Base-by-base conservation (phyloP, 2,329 filamentous ascomycete genomes). In the Calonectria naviculata region DNA sequence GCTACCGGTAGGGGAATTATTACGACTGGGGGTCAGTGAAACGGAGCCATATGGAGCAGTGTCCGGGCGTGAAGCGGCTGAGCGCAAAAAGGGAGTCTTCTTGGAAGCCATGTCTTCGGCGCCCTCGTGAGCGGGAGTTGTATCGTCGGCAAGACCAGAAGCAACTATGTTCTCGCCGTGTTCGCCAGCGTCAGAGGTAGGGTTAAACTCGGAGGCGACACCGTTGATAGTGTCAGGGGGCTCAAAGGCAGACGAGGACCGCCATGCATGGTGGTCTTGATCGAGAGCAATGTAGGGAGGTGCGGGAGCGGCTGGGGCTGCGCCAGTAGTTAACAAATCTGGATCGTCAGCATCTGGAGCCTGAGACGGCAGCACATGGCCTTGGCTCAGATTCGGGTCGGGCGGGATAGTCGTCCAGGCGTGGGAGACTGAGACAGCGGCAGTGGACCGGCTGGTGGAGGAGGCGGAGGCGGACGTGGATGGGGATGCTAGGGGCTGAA, bases 1-100 rank as follows among this genome's bases (percentile, higher is more conserved):
- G 76, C 78, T 82, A 19, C 80, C 81, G 28, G 78, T 78, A n/a
- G 82, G 80, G 13, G 83, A 84, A 36, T 75, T 78, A 49, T 83
- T 81, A 67, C 80, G 80, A 69, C 79, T 82, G 21, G 82, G 81
- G 19, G 83, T 78, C 52, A 80, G 74, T 49, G 80, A 80, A 15
- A 85, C 82, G 61, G 84, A 82, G 68, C 84, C 84, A 67, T 85
- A 85, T 3, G 82, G 81, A 21, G 80, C 80, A 29, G 80, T 75
- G 47, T 81, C 79, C 52, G 73, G 73, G 44, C 77, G 79, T 60
- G 75, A 76, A 65, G 78, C 75, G 68, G 72, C 76, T 42, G 79
- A 79, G 67, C 73, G 79, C 67, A 84, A 79, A 64, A 84, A 81
- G 31, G 84, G 83, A 52, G 81, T 81, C 74, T 79, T 81, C 72